Conservation (phyloP, 352 stramenopile genomes). For the Phytophthora palmivora region DNA sequence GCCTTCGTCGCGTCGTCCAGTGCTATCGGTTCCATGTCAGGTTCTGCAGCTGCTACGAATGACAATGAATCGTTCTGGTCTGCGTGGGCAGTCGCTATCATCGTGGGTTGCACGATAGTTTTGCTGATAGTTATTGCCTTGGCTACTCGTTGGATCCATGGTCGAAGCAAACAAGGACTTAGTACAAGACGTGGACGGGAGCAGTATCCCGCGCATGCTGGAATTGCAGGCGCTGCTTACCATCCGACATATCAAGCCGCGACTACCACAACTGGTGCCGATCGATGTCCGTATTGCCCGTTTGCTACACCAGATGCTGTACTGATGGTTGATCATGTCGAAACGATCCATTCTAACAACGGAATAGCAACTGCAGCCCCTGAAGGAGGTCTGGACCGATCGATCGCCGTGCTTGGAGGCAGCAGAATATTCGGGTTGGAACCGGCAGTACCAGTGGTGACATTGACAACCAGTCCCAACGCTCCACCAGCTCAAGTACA, state of each 20-base stretch:
- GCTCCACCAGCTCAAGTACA: constrained; percentile 13
- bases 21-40: constrained; percentile 64
- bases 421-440: constrained; percentile 37
- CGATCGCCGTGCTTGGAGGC: constrained; percentile 34
- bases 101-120: constrained; percentile 54
- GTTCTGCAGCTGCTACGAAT: constrained; percentile 23
- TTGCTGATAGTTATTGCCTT: constrained; percentile 55
- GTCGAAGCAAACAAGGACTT: constrained; percentile 24
- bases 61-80: constrained; percentile 57
- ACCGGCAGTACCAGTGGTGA: constrained; percentile 29
- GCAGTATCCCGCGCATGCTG: constrained; percentile 28
- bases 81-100: constrained; percentile 58
- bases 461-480: constrained; percentile 14
- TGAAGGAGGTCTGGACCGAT: constrained; percentile 9
- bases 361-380: neutral
- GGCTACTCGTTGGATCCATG: constrained; percentile 42
- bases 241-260: constrained; percentile 22
- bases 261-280: constrained; percentile 22
- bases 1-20: constrained; percentile 85
- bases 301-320: constrained; percentile 59
- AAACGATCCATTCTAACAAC: constrained; percentile 43
- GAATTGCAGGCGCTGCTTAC: constrained; percentile 12
- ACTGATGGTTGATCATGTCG: constrained; percentile 73
- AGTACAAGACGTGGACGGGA: constrained; percentile 5
- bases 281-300: constrained; percentile 69